phyloP scores from a whole-genome alignment of 306 rosid genomes.

The Prunus salicina region DNA sequence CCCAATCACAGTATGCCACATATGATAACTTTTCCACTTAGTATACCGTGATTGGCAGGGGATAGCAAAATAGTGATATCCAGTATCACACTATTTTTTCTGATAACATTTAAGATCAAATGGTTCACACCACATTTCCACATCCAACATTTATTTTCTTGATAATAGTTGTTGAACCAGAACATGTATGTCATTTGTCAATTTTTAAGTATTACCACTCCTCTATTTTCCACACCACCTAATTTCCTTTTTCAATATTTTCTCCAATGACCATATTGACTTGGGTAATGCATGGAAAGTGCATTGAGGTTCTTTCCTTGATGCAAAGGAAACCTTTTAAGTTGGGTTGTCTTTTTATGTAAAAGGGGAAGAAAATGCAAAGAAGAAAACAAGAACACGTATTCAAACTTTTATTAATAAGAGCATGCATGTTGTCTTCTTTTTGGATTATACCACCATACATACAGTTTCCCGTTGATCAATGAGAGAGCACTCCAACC shows the following conservation, averaged over 20 bases:
- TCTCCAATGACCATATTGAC: background rate
- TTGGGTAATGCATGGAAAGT: conserved; percentile 21
- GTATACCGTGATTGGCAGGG: too few relatives aligned
- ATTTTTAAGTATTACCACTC: too few relatives aligned
- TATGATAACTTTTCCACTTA: too few relatives aligned
- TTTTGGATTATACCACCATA: background rate
- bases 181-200: background rate
- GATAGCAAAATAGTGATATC: too few relatives aligned
- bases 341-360: background rate
- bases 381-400: background rate
- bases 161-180: too few relatives aligned
- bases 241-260: background rate
- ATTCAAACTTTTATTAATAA: background rate
- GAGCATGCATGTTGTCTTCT: background rate
- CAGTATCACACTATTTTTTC: too few relatives aligned
- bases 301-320: conserved; percentile 3
- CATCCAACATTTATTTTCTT: background rate
- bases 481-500: background rate
- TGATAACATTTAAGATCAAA: background rate
- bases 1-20: too few relatives aligned
- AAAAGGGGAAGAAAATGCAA: background rate
- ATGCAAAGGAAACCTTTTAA: background rate
- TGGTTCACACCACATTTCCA: conserved; percentile 10
- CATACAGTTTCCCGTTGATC: background rate
- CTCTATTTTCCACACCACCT: conserved; percentile 45